A percentile compares a stretch with the other conserved stretches of the same genome.
Evolutionary conservation across 2,329 filamentous ascomycete species (phyloP).

Genomic region (Epichloe typhina): DNA sequence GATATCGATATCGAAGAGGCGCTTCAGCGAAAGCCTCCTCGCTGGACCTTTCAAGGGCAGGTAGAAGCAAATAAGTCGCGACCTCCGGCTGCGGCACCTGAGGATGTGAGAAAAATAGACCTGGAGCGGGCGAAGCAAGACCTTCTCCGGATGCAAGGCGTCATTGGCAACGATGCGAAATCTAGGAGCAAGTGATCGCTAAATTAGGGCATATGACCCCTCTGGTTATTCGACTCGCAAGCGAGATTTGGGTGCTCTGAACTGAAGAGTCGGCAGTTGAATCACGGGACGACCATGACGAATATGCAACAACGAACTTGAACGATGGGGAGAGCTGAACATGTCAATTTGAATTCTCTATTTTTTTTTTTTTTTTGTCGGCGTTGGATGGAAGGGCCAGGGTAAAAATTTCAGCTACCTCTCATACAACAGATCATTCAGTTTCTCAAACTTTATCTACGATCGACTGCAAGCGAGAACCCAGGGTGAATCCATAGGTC

Average conservation of each 20-base stretch:
- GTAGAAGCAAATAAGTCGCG: slow-evolving; percentile 20
- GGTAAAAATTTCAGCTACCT: not conserved
- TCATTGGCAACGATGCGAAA: slow-evolving; percentile 1
- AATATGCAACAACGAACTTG: not conserved
- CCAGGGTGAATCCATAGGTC: slow-evolving; percentile 66
- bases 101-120: slow-evolving; percentile 23
- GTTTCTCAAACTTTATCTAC: slow-evolving; percentile 7
- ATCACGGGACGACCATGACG: not conserved
- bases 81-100: slow-evolving; percentile 9
- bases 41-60: slow-evolving; percentile 26
- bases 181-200: not conserved
- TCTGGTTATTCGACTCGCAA: not conserved
- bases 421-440: not conserved
- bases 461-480: slow-evolving; percentile 41
- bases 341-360: not conserved
- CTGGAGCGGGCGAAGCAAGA: slow-evolving; percentile 35
- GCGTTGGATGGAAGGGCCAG: not conserved
- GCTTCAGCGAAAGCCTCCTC: slow-evolving; percentile 29
- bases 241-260: not conserved
- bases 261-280: not conserved
- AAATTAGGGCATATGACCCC: not conserved
- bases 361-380: not conserved
- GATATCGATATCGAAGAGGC: slow-evolving; percentile 29
- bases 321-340: not conserved
- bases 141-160: slow-evolving; percentile 25